Evolutionary conservation across 352 stramenopile genomes (phyloP).

Genomic region (Globisporangium splendens): DNA sequence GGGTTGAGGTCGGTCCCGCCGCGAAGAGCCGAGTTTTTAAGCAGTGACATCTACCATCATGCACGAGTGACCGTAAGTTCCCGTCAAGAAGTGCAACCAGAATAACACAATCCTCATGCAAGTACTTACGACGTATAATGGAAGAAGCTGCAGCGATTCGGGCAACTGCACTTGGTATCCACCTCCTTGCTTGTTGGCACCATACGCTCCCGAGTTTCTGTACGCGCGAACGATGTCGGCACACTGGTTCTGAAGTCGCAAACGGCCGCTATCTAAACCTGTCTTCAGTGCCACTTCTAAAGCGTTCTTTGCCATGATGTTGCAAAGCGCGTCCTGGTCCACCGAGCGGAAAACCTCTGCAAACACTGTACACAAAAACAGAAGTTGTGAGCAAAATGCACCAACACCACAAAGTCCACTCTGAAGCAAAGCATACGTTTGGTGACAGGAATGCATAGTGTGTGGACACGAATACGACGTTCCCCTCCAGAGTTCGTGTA

Average conservation of each 20-base stretch:
- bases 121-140: constrained; percentile 90
- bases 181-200: constrained; percentile 55
- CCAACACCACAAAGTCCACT: background rate
- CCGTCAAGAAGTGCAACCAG: background rate
- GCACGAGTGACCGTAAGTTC: constrained; percentile 7
- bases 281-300: constrained; percentile 94
- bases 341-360: constrained; percentile 91
- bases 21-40: constrained; percentile 97
- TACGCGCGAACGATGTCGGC: constrained; percentile 93
- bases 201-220: constrained; percentile 74
- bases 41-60: constrained; percentile 87
- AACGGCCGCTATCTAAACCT: constrained; percentile 92
- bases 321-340: constrained; percentile 92
- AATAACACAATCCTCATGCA: background rate
- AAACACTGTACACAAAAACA: constrained; percentile 48
- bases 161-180: constrained; percentile 83
- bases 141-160: constrained; percentile 92
- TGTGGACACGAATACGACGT: constrained; percentile 97
- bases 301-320: constrained; percentile 94
- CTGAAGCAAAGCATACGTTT: constrained; percentile 48
- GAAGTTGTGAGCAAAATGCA: background rate
- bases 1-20: constrained; percentile 95
- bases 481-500: constrained; percentile 98
- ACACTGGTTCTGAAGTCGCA: constrained; percentile 89
- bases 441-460: constrained; percentile 92